Evolutionary conservation across 2,329 filamentous ascomycete species (phyloP), one percentile per base, ranked within the genome.

Genomic region (Ophiosphaerella narmari): DNA sequence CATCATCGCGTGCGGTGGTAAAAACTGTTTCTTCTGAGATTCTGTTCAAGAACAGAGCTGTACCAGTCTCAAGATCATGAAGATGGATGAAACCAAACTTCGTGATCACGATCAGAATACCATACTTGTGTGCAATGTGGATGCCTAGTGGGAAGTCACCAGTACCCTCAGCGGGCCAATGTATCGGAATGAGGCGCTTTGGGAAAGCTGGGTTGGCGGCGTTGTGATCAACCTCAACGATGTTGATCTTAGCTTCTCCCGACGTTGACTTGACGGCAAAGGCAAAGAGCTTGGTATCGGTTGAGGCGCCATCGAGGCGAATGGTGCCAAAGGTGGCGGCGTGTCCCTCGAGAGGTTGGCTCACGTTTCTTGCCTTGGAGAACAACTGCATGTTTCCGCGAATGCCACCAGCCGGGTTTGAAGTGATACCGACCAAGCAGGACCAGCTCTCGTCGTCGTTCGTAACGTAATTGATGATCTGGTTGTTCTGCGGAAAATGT

Each of bases 1-100:
- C 87, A 46, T 84, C 83, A 72, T 99, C 94, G 32, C 87, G 79
- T 39, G 90, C 88, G 16, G 92, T 97, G 23, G 93, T 95, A 79
- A 99, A 99, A 73, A 99, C 97, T 23, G 94, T 99, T 73, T 99
- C 94, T 80, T 91, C 96, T 31, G 94, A 99, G 68, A 99, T 99
- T 65, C 95, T 89, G 82, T 99, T 99, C 91, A 99, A 95, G 84
- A 97, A 99, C 72, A 99, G 94, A 73, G 91, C 95, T 11, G 89
- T 89, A 50, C 90, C 95, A 7, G 90, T 94, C 80, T 99, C 95
- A 49, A 99, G 85, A 70, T 99, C 95, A 77, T 99, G 97, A 21
- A 99, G 84, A 77, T 99, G 94, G 66, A 99, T 97, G 78, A 97
- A 99, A 45, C 94, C 94, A 69, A 97, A 99, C 76, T 99, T 99